A percentile compares a stretch with the other conserved stretches of the same genome.
These are phyloP conservation scores for Colletotrichum cereale DNA, from an alignment of 2,329 filamentous ascomycete genomes.

Conservation along the genomic window DNA sequence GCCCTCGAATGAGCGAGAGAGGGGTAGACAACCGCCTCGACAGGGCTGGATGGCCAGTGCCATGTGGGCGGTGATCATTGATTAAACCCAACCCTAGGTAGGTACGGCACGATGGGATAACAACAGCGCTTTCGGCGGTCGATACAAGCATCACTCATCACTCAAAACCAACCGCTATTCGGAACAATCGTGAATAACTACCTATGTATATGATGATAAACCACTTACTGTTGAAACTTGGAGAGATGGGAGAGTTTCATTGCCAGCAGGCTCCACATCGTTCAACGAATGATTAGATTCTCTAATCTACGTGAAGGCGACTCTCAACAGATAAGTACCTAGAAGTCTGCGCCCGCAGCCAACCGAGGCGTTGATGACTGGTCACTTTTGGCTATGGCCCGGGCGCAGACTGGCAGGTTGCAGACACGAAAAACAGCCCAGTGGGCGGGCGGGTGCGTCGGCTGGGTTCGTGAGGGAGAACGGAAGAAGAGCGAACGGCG, in stretches of 20 bases:
- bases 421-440: neutral
- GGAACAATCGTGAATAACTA: neutral
- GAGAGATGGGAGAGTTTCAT: neutral
- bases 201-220: neutral
- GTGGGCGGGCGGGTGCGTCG: constrained; percentile 1
- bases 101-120: neutral
- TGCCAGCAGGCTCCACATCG: neutral
- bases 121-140: neutral
- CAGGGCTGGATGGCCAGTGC: constrained; percentile 7
- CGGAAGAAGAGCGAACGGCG: constrained; percentile 24
- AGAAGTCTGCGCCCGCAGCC: neutral
- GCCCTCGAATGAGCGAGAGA: neutral
- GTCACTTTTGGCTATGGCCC: constrained; percentile 36
- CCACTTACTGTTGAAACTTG: neutral
- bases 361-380: constrained; percentile 22
- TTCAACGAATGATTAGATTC: neutral
- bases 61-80: constrained; percentile 18
- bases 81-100: neutral
- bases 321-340: neutral
- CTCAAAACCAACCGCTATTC: neutral
- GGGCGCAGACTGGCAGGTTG: constrained; percentile 13
- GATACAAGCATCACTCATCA: neutral
- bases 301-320: neutral
- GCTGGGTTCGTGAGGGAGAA: constrained; percentile 12
- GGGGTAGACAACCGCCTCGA: constrained; percentile 13